These are phyloP conservation scores for Pseudogymnoascus sp. DNA, from an alignment of 2,329 filamentous ascomycete species.

Conservation along the genomic window DNA sequence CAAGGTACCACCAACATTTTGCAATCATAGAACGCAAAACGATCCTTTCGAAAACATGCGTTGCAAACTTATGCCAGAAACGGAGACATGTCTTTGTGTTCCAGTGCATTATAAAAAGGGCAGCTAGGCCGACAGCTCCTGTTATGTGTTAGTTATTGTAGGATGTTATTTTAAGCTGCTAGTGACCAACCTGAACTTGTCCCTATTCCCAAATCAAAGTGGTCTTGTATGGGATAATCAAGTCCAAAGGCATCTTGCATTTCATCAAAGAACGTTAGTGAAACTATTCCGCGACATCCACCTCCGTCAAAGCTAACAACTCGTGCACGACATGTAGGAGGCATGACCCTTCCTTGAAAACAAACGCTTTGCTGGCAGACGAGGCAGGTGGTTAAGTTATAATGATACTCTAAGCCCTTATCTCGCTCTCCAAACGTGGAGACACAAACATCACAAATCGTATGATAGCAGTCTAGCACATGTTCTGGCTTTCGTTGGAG, in stretches of 20 bases:
- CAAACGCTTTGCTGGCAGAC: slow-evolving; percentile 21
- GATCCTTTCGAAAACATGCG: too few species aligned
- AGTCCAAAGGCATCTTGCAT: slow-evolving; percentile 18
- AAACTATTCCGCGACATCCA: slow-evolving; percentile 22
- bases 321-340: slow-evolving; percentile 27
- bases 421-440: slow-evolving; percentile 22
- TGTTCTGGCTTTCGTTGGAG: slow-evolving; percentile 16
- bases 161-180: background rate
- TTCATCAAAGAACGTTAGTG: slow-evolving; percentile 19
- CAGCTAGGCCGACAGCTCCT: too few species aligned
- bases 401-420: slow-evolving; percentile 20
- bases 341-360: slow-evolving; percentile 24
- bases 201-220: slow-evolving; percentile 21
- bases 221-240: slow-evolving; percentile 18
- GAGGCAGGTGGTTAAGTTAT: slow-evolving; percentile 22
- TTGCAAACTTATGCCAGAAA: too few species aligned
- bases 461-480: slow-evolving; percentile 27
- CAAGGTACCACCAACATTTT: slow-evolving; percentile 13
- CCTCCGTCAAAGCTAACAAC: slow-evolving; percentile 33
- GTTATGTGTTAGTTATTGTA: too few species aligned
- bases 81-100: too few species aligned
- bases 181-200: slow-evolving; percentile 22
- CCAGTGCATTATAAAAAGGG: too few species aligned
- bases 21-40: slow-evolving; percentile 10
- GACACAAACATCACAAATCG: slow-evolving; percentile 30